These are phyloP conservation scores for Lasiosphaeria miniovina DNA, from an alignment of 495 filamentous ascomycete genomes.

Conservation along the genomic window DNA sequence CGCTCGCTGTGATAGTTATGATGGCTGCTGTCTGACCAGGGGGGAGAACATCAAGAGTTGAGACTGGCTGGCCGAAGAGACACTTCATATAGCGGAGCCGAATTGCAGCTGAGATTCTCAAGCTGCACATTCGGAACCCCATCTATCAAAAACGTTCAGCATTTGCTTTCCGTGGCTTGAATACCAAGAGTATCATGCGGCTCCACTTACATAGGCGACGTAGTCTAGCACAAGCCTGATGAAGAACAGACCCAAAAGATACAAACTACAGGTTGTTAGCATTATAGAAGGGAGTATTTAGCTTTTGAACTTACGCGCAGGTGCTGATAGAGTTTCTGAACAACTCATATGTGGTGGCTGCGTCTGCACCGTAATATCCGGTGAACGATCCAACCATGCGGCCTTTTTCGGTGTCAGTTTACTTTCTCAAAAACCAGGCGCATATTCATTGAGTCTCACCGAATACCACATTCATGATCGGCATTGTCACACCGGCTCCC, in stretches of 20 bases:
- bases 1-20: conserved; percentile 62
- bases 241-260: conserved; percentile 61
- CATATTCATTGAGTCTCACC: conserved; percentile 28
- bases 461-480: conserved; percentile 49
- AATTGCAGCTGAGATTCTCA: conserved; percentile 53
- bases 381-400: conserved; percentile 40
- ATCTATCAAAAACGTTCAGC: conserved; percentile 33
- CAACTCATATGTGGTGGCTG: conserved; percentile 22
- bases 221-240: conserved; percentile 57
- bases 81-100: conserved; percentile 51
- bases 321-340: conserved; percentile 29
- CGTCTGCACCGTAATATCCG: conserved; percentile 24
- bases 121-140: conserved; percentile 52
- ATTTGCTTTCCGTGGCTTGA: neutral
- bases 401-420: conserved; percentile 28
- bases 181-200: neutral
- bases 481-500: conserved; percentile 49
- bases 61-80: conserved; percentile 52
- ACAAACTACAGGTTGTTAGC: conserved; percentile 37
- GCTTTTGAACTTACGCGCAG: conserved; percentile 25
- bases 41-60: conserved; percentile 53
- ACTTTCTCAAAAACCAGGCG: neutral
- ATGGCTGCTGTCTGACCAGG: conserved; percentile 53
- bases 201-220: conserved; percentile 48
- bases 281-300: neutral